Conservation (phyloP, 2,329 filamentous ascomycete species). For the Ophiostoma ips region DNA sequence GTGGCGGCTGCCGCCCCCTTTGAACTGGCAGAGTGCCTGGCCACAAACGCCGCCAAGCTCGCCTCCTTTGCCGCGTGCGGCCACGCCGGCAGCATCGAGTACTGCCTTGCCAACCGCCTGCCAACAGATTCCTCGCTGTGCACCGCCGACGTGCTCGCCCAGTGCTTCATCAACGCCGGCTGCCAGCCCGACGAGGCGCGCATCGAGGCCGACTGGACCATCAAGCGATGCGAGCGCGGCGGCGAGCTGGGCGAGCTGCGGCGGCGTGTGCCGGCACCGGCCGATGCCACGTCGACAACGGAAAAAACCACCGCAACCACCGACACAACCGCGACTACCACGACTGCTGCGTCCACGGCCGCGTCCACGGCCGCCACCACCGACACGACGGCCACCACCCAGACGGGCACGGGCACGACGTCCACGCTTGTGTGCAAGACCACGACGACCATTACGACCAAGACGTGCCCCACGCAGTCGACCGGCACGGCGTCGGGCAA, state of each 20-base stretch:
- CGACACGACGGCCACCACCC: constrained; percentile 20
- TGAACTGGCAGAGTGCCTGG: constrained; percentile 22
- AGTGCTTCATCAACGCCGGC: constrained; percentile 23
- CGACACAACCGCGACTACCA: constrained; percentile 3
- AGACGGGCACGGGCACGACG: constrained; percentile 19
- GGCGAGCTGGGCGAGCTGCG: constrained; percentile 14
- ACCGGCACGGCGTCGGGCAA: constrained; percentile 22
- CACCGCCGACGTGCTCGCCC: constrained; percentile 21
- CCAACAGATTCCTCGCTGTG: constrained; percentile 11
- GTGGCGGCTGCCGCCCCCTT: not conserved
- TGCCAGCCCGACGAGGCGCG: constrained; percentile 23
- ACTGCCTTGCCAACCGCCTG: constrained; percentile 26
- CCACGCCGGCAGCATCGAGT: constrained; percentile 25
- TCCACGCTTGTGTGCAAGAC: constrained; percentile 18
- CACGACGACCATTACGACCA: constrained; percentile 22
- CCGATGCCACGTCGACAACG: constrained; percentile 1
- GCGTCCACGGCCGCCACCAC: constrained; percentile 8
- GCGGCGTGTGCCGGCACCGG: constrained; percentile 5
- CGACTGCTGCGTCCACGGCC: not conserved
- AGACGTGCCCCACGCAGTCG: constrained; percentile 26
- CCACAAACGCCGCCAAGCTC: constrained; percentile 24
- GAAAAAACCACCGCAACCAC: not conserved
- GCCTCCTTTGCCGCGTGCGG: constrained; percentile 30
- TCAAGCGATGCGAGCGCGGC: constrained; percentile 20
- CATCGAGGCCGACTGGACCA: constrained; percentile 22